phyloP scores from a whole-genome alignment of 2,329 filamentous ascomycete species.

The Eutypa lata region DNA sequence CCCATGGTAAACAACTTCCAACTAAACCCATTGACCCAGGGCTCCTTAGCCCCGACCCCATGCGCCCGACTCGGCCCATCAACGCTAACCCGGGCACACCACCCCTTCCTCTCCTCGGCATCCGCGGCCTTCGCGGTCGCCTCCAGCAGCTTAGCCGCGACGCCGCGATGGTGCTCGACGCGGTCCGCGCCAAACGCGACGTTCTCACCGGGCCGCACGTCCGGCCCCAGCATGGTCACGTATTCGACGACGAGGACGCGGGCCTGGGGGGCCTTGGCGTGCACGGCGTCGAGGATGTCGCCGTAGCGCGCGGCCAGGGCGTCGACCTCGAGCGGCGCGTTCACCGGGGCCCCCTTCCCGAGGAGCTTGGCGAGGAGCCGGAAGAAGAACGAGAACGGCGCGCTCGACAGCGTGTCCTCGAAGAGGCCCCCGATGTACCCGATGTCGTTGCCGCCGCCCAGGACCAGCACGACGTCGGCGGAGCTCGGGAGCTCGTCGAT shows the following conservation, averaged over 20 bases:
- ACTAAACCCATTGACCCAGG: constrained; percentile 29
- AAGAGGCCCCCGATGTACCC: constrained; percentile 33
- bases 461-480: constrained; percentile 33
- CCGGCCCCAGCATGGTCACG: constrained; percentile 29
- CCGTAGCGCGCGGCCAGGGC: constrained; percentile 23
- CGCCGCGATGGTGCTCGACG: constrained; percentile 21
- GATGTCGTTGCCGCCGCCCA: constrained; percentile 37
- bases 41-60: constrained; percentile 23
- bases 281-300: constrained; percentile 19
- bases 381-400: neutral
- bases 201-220: constrained; percentile 20
- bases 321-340: constrained; percentile 11
- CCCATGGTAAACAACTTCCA: constrained; percentile 21
- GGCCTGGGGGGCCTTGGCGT: constrained; percentile 37
- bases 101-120: constrained; percentile 17
- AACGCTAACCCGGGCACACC: constrained; percentile 24
- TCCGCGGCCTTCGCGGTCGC: constrained; percentile 21
- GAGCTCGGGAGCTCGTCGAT: constrained; percentile 29
- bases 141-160: constrained; percentile 17
- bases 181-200: constrained; percentile 24
- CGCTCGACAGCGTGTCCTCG: constrained; percentile 21
- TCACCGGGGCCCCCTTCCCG: constrained; percentile 7
- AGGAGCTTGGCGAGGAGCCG: constrained; percentile 13
- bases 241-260: constrained; percentile 40
- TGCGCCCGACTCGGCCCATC: constrained; percentile 21